These are phyloP conservation scores for Bimuria novae-zelandiae DNA, from an alignment of 2,329 filamentous ascomycete species.

Conservation along the genomic window DNA sequence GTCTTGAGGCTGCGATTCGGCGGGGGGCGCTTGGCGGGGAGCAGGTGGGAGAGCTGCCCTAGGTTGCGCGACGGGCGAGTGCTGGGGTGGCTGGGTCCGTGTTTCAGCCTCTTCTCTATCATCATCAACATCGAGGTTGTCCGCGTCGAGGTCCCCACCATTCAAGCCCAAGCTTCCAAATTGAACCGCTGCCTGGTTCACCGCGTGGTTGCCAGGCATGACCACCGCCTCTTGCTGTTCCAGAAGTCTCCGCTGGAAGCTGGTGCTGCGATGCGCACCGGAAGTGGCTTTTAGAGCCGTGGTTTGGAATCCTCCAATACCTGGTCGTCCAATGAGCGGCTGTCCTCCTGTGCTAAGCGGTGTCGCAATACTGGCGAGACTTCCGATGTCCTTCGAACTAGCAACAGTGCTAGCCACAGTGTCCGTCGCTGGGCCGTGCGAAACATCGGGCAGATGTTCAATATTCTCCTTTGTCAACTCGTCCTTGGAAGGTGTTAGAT, in stretches of 20 bases:
- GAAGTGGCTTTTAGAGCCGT: conserved; percentile 79
- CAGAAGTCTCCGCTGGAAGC: conserved; percentile 81
- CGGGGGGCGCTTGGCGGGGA: conserved; percentile 50
- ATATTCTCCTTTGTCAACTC: conserved; percentile 91
- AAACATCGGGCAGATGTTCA: conserved; percentile 84
- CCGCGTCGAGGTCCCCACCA: conserved; percentile 65
- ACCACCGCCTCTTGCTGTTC: conserved; percentile 98
- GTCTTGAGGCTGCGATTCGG: conserved; percentile 48
- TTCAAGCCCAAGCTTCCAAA: conserved; percentile 95
- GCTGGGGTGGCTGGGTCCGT: conserved; percentile 86
- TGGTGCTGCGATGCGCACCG: conserved; percentile 68
- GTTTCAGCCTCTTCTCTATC: conserved; percentile 96
- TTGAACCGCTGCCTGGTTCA: conserved; percentile 90
- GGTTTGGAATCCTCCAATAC: conserved; percentile 75
- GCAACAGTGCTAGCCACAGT: conserved; percentile 88
- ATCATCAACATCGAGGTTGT: conserved; percentile 81
- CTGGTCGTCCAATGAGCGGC: conserved; percentile 64
- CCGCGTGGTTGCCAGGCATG: conserved; percentile 95
- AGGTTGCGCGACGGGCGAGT: conserved; percentile 85
- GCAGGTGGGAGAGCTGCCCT: conserved; percentile 84
- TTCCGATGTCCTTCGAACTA: conserved; percentile 76
- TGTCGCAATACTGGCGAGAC: conserved; percentile 56
- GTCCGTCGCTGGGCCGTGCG: conserved; percentile 74
- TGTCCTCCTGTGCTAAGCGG: conserved; percentile 59
- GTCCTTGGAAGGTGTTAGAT: conserved; percentile 72